A percentile compares a stretch with the other conserved stretches of the same genome.
Evolutionary conservation across 352 stramenopile species (phyloP).

Genomic region (Pythium sp.): DNA sequence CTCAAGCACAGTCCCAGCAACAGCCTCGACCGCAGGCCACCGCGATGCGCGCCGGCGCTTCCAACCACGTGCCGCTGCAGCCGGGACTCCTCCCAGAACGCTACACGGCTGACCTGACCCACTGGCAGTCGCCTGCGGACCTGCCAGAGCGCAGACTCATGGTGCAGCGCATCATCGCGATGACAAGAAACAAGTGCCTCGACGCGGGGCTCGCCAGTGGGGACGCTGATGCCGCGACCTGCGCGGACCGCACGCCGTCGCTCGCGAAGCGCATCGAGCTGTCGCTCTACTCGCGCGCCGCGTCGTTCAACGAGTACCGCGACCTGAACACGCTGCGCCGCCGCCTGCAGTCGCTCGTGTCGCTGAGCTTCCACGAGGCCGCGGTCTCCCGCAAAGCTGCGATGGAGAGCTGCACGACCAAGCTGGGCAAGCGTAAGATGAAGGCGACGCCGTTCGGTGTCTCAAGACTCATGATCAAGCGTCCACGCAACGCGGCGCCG

Average conservation of each 20-base stretch:
- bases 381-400: slow-evolving; percentile 52
- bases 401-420: slow-evolving; percentile 24
- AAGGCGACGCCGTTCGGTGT: slow-evolving; percentile 52
- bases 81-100: slow-evolving; percentile 65
- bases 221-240: slow-evolving; percentile 23
- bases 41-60: slow-evolving; percentile 53
- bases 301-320: slow-evolving; percentile 83
- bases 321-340: slow-evolving; percentile 81
- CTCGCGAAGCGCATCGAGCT: slow-evolving; percentile 86
- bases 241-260: slow-evolving; percentile 67
- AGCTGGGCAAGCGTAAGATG: slow-evolving; percentile 55
- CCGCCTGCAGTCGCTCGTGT: slow-evolving; percentile 80
- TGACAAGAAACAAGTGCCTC: slow-evolving; percentile 70
- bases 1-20: slow-evolving; percentile 20
- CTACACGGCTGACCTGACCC: slow-evolving; percentile 73
- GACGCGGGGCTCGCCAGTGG: slow-evolving; percentile 15
- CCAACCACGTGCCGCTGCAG: slow-evolving; percentile 38
- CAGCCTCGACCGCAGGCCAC: slow-evolving; percentile 14
- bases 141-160: slow-evolving; percentile 76
- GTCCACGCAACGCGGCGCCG: slow-evolving; percentile 30
- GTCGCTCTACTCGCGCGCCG: slow-evolving; percentile 76
- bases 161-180: slow-evolving; percentile 87
- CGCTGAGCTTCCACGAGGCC: slow-evolving; percentile 85
- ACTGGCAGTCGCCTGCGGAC: slow-evolving; percentile 84
- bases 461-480: slow-evolving; percentile 59